phyloP scores from a whole-genome alignment of 768 basidiomycete species.

The Suillus lakei region DNA sequence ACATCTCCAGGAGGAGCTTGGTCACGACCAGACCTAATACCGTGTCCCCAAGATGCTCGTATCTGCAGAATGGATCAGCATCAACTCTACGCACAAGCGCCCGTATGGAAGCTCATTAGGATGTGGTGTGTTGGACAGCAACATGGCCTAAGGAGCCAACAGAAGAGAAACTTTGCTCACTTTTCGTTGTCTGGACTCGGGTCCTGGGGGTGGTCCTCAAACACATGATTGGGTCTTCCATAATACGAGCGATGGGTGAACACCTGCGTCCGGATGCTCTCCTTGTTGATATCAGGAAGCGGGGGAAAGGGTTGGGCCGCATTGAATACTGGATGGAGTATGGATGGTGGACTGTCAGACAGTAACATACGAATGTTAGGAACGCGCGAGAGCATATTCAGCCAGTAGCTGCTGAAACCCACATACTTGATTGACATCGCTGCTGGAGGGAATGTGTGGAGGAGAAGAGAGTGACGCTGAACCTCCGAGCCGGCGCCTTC shows the following conservation, averaged over 20 bases:
- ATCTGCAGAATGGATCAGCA: slow-evolving; percentile 41
- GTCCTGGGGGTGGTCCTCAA: slow-evolving; percentile 75
- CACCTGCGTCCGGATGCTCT: slow-evolving; percentile 53
- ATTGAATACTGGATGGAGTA: slow-evolving; percentile 35
- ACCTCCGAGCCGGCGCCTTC: background rate
- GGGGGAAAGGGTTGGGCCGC: slow-evolving; percentile 48
- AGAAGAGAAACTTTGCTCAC: slow-evolving; percentile 41
- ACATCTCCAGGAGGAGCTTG: slow-evolving; percentile 60
- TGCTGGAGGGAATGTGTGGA: too few relatives aligned
- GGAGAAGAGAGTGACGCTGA: background rate
- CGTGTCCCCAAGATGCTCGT: slow-evolving; percentile 78
- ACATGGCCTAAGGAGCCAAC: background rate
- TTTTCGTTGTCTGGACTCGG: slow-evolving; percentile 84
- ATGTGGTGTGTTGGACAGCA: background rate
- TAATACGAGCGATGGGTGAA: slow-evolving; percentile 79
- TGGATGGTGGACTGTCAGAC: slow-evolving; percentile 1
- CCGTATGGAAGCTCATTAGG: background rate
- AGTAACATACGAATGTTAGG: slow-evolving; percentile 13
- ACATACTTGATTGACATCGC: slow-evolving; percentile 5
- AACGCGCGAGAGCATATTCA: slow-evolving; percentile 13
- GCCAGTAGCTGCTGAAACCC: slow-evolving; percentile 4
- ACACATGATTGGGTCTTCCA: slow-evolving; percentile 73
- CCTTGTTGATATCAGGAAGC: slow-evolving; percentile 58
- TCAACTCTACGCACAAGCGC: background rate
- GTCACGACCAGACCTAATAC: slow-evolving; percentile 75